Percentiles rank a stretch among this genome's conserved stretches.
These are phyloP conservation scores for Mycosphaerelloides madeirae DNA, from an alignment of 2,329 filamentous ascomycete species.

Conservation along the genomic window DNA sequence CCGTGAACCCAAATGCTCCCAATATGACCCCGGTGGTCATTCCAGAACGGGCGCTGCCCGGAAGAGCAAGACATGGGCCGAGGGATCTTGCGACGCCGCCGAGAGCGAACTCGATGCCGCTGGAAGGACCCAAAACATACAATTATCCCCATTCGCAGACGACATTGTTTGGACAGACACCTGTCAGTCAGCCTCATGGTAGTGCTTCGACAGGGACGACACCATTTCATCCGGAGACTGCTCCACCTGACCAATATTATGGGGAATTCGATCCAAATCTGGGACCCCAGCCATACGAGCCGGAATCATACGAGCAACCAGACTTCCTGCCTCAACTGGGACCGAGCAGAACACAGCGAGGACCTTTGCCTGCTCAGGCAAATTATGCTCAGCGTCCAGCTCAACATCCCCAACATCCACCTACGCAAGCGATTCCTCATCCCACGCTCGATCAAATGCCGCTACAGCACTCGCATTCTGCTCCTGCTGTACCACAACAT, in stretches of 20 bases:
- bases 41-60: slow-evolving; percentile 22
- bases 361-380: slow-evolving; percentile 26
- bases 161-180: slow-evolving; percentile 18
- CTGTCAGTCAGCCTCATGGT: slow-evolving; percentile 4
- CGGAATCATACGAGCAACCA: slow-evolving; percentile 39
- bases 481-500: slow-evolving; percentile 38
- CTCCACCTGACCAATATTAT: slow-evolving; percentile 9
- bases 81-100: slow-evolving; percentile 25
- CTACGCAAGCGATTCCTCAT: slow-evolving; percentile 5
- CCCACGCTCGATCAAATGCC: slow-evolving; percentile 21
- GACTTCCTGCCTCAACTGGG: slow-evolving; percentile 33
- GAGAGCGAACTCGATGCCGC: slow-evolving; percentile 24
- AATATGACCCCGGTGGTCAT: slow-evolving; percentile 24
- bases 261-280: slow-evolving; percentile 18
- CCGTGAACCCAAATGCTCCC: slow-evolving; percentile 62
- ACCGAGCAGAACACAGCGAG: slow-evolving; percentile 28
- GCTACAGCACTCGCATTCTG: slow-evolving; percentile 43
- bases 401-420: slow-evolving; percentile 21
- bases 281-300: slow-evolving; percentile 27
- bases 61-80: slow-evolving; percentile 32
- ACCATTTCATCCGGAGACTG: slow-evolving; percentile 5
- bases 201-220: slow-evolving; percentile 6
- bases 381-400: slow-evolving; percentile 12
- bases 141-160: slow-evolving; percentile 22
- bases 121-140: slow-evolving; percentile 19